Conservation (phyloP, 2,329 filamentous ascomycete genomes). For the Chrysoporthe puriensis region DNA sequence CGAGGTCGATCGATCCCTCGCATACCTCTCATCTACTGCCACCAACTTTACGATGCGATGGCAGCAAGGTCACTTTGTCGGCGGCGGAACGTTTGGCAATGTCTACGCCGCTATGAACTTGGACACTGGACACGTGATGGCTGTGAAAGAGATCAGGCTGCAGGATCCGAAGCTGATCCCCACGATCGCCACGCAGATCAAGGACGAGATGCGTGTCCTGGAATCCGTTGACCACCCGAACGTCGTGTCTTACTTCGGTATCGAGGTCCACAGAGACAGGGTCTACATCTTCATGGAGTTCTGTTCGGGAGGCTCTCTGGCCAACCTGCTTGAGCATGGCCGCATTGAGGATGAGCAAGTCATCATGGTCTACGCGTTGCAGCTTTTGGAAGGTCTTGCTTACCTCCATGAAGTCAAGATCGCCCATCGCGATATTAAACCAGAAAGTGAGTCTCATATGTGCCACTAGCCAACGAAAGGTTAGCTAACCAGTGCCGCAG, state of each 20-base stretch:
- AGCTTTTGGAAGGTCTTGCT: conserved; percentile 89
- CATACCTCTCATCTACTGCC: conserved; percentile 89
- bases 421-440: conserved; percentile 96
- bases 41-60: conserved; percentile 95
- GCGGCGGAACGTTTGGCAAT: conserved; percentile 94
- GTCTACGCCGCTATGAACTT: conserved; percentile 98
- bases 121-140: conserved; percentile 95
- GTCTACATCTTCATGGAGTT: conserved; percentile 99
- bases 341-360: conserved; percentile 98
- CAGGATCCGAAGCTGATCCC: conserved; percentile 97
- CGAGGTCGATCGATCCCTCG: conserved; percentile 92
- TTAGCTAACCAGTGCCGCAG: conserved; percentile 45
- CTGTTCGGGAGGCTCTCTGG: conserved; percentile 91
- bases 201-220: conserved; percentile 95
- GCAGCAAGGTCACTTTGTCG: conserved; percentile 98
- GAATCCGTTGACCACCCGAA: conserved; percentile 97
- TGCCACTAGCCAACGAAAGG: neutral
- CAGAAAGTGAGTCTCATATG: conserved; percentile 71
- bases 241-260: conserved; percentile 95
- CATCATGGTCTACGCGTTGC: conserved; percentile 93
- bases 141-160: conserved; percentile 96
- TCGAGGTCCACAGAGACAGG: conserved; percentile 96
- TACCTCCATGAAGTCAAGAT: conserved; percentile 93
- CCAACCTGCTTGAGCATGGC: conserved; percentile 87
- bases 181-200: conserved; percentile 89